Evolutionary conservation across 345 rosid species (phyloP).

Genomic region (Pugionium dolabratum): DNA sequence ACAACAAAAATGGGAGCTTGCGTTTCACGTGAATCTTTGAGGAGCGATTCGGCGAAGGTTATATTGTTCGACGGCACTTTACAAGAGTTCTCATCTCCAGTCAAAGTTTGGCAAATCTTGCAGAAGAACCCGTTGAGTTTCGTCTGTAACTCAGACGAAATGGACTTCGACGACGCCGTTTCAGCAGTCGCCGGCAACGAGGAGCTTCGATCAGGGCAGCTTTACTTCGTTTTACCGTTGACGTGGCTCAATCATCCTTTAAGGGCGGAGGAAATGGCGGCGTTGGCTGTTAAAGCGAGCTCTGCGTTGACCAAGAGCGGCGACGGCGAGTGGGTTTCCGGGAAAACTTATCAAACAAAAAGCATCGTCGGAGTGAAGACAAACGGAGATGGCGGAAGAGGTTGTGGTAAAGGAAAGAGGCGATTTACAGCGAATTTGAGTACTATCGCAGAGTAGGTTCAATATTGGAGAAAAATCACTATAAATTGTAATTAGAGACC

Average conservation of each 20-base stretch:
- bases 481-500: slow-evolving; percentile 39
- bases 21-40: slow-evolving; percentile 67
- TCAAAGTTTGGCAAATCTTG: slow-evolving; percentile 72
- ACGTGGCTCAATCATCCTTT: slow-evolving; percentile 63
- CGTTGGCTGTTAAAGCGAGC: slow-evolving; percentile 96
- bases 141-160: slow-evolving; percentile 92
- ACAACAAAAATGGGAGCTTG: slow-evolving; percentile 75
- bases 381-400: slow-evolving; percentile 28
- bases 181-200: slow-evolving; percentile 72
- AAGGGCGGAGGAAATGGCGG: slow-evolving; percentile 89
- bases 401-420: slow-evolving; percentile 44
- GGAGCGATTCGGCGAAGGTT: slow-evolving; percentile 67
- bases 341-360: neutral
- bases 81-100: slow-evolving; percentile 76
- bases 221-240: slow-evolving; percentile 85
- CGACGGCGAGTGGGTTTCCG: slow-evolving; percentile 28
- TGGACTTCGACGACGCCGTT: slow-evolving; percentile 86
- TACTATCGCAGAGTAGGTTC: slow-evolving; percentile 71
- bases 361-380: slow-evolving; percentile 17
- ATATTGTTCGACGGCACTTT: slow-evolving; percentile 70
- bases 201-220: slow-evolving; percentile 74
- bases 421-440: slow-evolving; percentile 57
- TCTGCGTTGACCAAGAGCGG: slow-evolving; percentile 57
- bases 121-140: slow-evolving; percentile 61
- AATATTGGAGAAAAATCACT: slow-evolving; percentile 14